Base-by-base conservation (phyloP, 2,329 filamentous ascomycete genomes). In the Epichloe elymi region DNA sequence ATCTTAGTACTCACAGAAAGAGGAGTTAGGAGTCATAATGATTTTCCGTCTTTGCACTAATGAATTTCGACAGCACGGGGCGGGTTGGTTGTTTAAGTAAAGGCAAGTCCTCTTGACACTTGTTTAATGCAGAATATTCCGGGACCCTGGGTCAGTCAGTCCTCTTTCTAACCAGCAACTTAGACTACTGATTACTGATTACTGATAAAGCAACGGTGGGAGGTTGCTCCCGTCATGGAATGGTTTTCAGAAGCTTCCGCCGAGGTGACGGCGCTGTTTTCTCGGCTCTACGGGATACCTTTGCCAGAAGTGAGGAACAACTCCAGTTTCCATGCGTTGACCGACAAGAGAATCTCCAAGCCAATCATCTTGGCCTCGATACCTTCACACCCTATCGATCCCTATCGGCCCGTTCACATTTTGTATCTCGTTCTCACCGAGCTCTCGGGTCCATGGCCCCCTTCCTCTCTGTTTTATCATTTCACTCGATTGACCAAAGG, bases 391-490 rank as follows among this genome's bases (percentile, higher is more conserved):
- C 41, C 33, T 20, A 46, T 40, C 20, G 46, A 45, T 5, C 43
- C 51, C 10, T 52, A 52, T 48, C 51, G 51, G 10, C 51, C 51
- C 11, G 23, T 52, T 19, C 51, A 52, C 41, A 40, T 52, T 23
- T 35, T 52, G 10, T 52, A 52, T n/a, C 40, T 52, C 20, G 11
- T 52, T 19, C 23, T 52, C 10, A 49, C 51, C 15, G 51, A 52
- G 36, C 33, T 52, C 7, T 17, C 46, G 6, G 51, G 46, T 7
- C 46, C 51, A 17, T 52, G 51, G 51, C 41, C 39, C 5, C 39
- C 51, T 4, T 52, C 39, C 14, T 23, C 19, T 4, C 36, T 49
- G 10, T 35, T 52, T 12, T 49, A 49, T 23, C 51, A 52, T 41
- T 52, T 46, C 38, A 49, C 36, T 6, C 46, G 51, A 11, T 33